phyloP scores from a whole-genome alignment of 306 rosid genomes.

The Citrullus mucosospermus region DNA sequence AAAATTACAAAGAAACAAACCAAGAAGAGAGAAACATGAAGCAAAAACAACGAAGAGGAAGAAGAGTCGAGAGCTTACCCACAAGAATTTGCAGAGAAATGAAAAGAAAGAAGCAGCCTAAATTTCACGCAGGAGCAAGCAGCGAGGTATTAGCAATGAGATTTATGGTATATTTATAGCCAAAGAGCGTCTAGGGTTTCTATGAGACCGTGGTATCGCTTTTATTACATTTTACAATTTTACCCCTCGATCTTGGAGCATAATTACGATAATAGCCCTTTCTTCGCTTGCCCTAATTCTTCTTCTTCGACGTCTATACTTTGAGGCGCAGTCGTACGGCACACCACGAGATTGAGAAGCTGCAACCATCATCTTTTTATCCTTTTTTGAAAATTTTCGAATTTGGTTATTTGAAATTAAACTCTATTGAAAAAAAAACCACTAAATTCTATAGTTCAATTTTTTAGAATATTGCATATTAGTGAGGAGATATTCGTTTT shows the following conservation, averaged over 20 bases:
- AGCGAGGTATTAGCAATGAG: background rate
- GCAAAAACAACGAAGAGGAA: background rate
- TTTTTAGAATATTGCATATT: no score
- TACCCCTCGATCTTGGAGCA: background rate
- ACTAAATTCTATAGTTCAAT: no score
- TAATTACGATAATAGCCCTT: background rate
- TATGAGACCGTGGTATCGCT: background rate
- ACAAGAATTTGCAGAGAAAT: background rate
- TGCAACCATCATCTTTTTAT: background rate
- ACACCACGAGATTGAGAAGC: background rate
- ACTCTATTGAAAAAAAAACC: background rate
- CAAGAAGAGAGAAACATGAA: background rate
- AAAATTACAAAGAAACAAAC: background rate
- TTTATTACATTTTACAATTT: background rate
- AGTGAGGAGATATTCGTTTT: no score
- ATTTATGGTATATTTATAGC: background rate
- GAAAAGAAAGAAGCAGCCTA: background rate
- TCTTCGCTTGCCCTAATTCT: background rate
- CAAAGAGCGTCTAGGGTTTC: constrained; percentile 4
- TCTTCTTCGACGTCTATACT: background rate
- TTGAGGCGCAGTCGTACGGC: background rate
- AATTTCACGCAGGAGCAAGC: background rate
- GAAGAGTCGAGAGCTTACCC: background rate
- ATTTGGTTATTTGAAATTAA: background rate
- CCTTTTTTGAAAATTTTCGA: background rate